phyloP scores from a whole-genome alignment of 495 filamentous ascomycete species.

The Penicillium bialowiezense region DNA sequence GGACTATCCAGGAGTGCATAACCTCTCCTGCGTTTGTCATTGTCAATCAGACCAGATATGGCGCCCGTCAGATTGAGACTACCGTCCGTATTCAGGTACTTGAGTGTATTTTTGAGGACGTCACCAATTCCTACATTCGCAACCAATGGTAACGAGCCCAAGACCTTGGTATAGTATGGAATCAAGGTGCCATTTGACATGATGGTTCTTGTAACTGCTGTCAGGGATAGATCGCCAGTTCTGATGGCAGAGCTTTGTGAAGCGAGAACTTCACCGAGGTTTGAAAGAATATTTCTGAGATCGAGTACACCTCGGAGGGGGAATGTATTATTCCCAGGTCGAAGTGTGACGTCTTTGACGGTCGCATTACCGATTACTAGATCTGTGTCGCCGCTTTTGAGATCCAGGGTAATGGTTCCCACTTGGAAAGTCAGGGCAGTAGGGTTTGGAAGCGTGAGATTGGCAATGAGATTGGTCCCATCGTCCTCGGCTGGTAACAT shows the following conservation, averaged over 20 bases:
- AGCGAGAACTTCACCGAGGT: constrained; percentile 25
- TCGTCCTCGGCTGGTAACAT: constrained; percentile 24
- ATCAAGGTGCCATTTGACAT: constrained; percentile 29
- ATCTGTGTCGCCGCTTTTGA: constrained; percentile 23
- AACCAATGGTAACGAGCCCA: constrained; percentile 28
- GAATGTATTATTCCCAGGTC: constrained; percentile 57
- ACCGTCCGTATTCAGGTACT: constrained; percentile 12
- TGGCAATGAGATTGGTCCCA: constrained; percentile 37
- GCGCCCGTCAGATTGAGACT: constrained; percentile 4
- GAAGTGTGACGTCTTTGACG: constrained; percentile 54
- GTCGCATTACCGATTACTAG: constrained; percentile 50
- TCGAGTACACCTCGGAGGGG: constrained; percentile 43
- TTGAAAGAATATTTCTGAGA: constrained; percentile 22
- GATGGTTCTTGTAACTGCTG: constrained; percentile 26
- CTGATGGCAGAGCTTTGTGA: constrained; percentile 24
- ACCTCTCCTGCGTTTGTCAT: background rate
- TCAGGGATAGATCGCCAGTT: constrained; percentile 28
- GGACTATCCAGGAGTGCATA: background rate
- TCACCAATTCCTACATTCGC: constrained; percentile 25
- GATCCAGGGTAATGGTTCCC: constrained; percentile 30
- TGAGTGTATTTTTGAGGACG: constrained; percentile 32
- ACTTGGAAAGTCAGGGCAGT: constrained; percentile 33
- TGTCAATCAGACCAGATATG: background rate
- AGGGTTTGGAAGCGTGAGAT: constrained; percentile 36
- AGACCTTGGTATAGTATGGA: constrained; percentile 36